Evolutionary conservation across 176 grass and related monocot species (phyloP), one percentile per base, ranked within the genome.

Genomic region (Musa troglodytarum): DNA sequence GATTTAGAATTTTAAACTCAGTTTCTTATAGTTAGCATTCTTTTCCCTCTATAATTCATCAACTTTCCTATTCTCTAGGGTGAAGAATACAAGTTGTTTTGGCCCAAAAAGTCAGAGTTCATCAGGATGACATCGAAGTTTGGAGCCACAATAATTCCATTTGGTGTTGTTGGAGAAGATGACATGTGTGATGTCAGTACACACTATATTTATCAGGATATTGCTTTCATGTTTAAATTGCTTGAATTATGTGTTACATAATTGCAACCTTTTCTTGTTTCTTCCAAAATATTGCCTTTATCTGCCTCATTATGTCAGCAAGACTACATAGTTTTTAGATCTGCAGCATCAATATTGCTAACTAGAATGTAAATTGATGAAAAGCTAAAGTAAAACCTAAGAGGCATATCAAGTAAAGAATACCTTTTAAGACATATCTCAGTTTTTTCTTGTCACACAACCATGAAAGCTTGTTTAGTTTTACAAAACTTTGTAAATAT

Each of bases 71-170:
- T 89, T 80, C 56, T 75, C 54, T 83, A 98, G 95, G 95, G 88
- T 75, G 90, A 98, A 76, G 83, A 89, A 51, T 98, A 98, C 68
- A 88, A 86, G 75, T 74, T 98, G 49, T 91, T 98, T 65, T 98
- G 95, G 95, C 95, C 95, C 0, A 81, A 93, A 34, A 82, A 87
- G 17, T 82, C 95, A 63, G 95, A 98, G 59, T 93, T 98, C 78
- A 86, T 98, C 62, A 88, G 95, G 70, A 98, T 98, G 95, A 90
- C 95, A 15, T 91, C 90, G 26, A 82, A 86, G 54, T 98, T 98
- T 80, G 95, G 84, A 69, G 90, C 95, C 34, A 93, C 79, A 67
- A 98, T 93, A 77, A 78, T 98, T 83, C 95, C 95, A 83, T 93
- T 98, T 71, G 90, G 95, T 69, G 88, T 73, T 0, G 81, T 98